Base-by-base conservation (phyloP, 1,284 basidiomycete species). In the Cutaneotrichosporon curvatum region DNA sequence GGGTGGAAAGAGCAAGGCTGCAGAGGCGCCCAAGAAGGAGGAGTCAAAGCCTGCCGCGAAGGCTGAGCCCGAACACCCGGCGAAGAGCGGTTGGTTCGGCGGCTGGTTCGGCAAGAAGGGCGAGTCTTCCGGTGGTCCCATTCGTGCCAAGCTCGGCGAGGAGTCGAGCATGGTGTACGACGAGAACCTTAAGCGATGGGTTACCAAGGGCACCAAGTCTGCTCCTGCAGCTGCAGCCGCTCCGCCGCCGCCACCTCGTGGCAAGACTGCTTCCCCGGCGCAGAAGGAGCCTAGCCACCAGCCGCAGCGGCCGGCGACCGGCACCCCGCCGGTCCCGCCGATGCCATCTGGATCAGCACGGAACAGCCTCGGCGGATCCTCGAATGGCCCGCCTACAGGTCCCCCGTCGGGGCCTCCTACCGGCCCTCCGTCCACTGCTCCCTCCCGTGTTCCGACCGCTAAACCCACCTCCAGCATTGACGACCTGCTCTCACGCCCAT, bases 161-260 rank as follows among this genome's bases (percentile, higher is more conserved):
- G 83, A 94, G 64, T 88, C 79, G 25, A 78, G 82, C 37, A 94
- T 98, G 74, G 87, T 90, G 59, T 99, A 87, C 67, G 95, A 99
- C 70, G 83, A 86, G 60, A 90, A 96, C 19, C 79, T 85, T 53
- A 95, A 95, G 72, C 81, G 85, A 53, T 99, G 95, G 95, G 84
- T 98, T 18, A 92, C 96, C 71, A 92, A 87, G 73, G 91, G 86
- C 72, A 88, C 87, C 25, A 57, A 67, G 77, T 76, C 74, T 49
- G 79, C 77, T 23, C 63, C 71, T 12, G 78, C 78, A 39, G 73
- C 78, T 53, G 65, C 74, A 8, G 35, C 61, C 1, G 69, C 76
- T 30, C 66, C 81, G 8, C 64, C 78, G 1, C 70, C 75, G 3
- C 85, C 85, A 7, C 79, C 83, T 4, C 76, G 87, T 33, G 79